Evolutionary conservation across 2,329 filamentous ascomycete species (phyloP).

Genomic region (Colletotrichum somersetense): DNA sequence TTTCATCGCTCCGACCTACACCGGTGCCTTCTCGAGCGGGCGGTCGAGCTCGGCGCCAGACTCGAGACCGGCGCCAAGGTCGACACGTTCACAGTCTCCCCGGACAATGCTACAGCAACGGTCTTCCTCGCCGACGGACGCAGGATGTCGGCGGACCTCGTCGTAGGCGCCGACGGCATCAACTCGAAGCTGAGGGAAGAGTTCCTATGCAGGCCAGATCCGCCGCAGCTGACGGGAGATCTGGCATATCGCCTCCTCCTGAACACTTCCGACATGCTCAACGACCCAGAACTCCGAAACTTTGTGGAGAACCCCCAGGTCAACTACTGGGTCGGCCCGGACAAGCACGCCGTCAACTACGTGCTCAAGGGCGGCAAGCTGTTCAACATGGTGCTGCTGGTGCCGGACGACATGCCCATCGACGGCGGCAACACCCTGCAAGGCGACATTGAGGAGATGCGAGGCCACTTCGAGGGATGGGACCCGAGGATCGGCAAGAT

Average conservation of each 20-base stretch:
- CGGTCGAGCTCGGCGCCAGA: conserved; percentile 34
- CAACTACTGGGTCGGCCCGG: conserved; percentile 48
- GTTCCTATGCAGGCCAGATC: conserved; percentile 31
- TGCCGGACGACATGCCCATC: conserved; percentile 58
- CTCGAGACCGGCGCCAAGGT: conserved; percentile 31
- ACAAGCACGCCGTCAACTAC: conserved; percentile 48
- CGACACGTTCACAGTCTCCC: conserved; percentile 36
- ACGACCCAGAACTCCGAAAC: conserved; percentile 44
- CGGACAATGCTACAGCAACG: conserved; percentile 9
- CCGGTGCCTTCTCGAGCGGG: conserved; percentile 32
- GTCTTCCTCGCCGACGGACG: conserved; percentile 45
- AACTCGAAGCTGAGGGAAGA: conserved; percentile 48
- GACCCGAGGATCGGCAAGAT: conserved; percentile 69
- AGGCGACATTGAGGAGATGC: conserved; percentile 63
- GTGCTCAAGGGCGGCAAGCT: conserved; percentile 46
- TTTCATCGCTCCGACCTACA: conserved; percentile 44
- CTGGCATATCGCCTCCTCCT: conserved; percentile 48
- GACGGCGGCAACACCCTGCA: conserved; percentile 50
- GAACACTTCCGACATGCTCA: conserved; percentile 44
- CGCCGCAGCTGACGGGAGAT: conserved; percentile 47
- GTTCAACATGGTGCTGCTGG: conserved; percentile 53
- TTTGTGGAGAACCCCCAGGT: conserved; percentile 45
- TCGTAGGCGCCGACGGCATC: conserved; percentile 61
- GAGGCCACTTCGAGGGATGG: conserved; percentile 66
- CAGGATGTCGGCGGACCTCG: conserved; percentile 52